Conservation (phyloP, 768 basidiomycete genomes). For the Amanita brunnescens region DNA sequence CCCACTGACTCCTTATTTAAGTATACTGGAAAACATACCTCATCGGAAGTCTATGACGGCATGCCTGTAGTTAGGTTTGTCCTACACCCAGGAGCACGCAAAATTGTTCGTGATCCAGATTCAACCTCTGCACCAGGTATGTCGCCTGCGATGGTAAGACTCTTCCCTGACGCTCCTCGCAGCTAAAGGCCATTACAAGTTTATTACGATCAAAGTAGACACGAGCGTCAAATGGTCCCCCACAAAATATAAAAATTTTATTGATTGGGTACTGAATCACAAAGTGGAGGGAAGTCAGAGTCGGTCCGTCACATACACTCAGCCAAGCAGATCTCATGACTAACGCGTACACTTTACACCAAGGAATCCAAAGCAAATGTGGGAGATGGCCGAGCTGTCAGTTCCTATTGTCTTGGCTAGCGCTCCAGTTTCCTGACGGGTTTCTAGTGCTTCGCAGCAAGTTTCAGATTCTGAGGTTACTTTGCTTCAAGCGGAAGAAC, state of each 20-base stretch:
- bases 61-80: background rate
- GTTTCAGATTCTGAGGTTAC: background rate
- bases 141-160: background rate
- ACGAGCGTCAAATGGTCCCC: background rate
- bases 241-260: background rate
- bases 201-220: slow-evolving; percentile 3
- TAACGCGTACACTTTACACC: background rate
- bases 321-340: background rate
- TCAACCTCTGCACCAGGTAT: background rate
- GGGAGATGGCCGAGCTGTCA: slow-evolving; percentile 3
- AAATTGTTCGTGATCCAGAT: background rate
- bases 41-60: background rate
- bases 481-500: background rate
- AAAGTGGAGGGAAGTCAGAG: background rate
- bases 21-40: background rate
- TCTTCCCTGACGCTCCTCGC: background rate
- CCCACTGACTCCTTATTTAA: background rate
- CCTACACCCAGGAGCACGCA: background rate
- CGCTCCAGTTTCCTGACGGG: background rate
- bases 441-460: background rate
- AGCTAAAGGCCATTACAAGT: background rate
- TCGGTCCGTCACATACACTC: background rate
- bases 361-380: slow-evolving; percentile 1
- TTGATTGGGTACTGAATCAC: background rate
- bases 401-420: background rate